Percentiles rank a stretch among this genome's conserved stretches.
Conservation (phyloP, 2,329 filamentous ascomycete genomes). For the Aspergillus sergii region DNA sequence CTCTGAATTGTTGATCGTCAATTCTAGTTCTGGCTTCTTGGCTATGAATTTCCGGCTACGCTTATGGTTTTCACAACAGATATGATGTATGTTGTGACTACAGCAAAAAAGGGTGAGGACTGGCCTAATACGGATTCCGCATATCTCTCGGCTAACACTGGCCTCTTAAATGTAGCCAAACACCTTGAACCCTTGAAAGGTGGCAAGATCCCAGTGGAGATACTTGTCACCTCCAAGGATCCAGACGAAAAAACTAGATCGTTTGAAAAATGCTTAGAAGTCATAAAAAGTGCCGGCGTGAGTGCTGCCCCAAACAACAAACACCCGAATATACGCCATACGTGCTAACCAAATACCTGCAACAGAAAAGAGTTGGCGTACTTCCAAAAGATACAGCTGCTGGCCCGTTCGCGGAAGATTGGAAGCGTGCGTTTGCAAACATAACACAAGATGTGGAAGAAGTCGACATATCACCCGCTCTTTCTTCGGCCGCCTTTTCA, state of each 20-base stretch:
- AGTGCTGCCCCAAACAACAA: slow-evolving; percentile 40
- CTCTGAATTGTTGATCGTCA: not conserved
- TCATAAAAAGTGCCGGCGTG: slow-evolving; percentile 85
- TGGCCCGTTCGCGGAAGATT: slow-evolving; percentile 93
- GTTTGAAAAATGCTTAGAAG: slow-evolving; percentile 79
- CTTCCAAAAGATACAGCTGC: slow-evolving; percentile 80
- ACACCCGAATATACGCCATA: not conserved
- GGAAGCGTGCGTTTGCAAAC: slow-evolving; percentile 80
- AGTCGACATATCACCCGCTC: slow-evolving; percentile 78
- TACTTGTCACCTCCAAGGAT: slow-evolving; percentile 90
- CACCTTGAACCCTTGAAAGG: slow-evolving; percentile 90
- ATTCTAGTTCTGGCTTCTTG: slow-evolving; percentile 89
- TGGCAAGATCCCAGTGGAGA: slow-evolving; percentile 88
- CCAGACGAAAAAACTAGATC: slow-evolving; percentile 88
- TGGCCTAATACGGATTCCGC: not conserved
- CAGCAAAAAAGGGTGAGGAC: slow-evolving; percentile 84
- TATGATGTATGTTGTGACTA: slow-evolving; percentile 88
- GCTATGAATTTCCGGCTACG: slow-evolving; percentile 97
- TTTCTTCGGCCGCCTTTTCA: slow-evolving; percentile 82
- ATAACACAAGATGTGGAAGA: slow-evolving; percentile 85
- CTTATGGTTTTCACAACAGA: slow-evolving; percentile 90
- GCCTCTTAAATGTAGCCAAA: slow-evolving; percentile 64
- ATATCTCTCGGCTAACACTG: not conserved
- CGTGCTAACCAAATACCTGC: not conserved
- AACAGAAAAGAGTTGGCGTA: slow-evolving; percentile 83